Evolutionary conservation across 2,329 filamentous ascomycete species (phyloP), one percentile per base, ranked within the genome.

Genomic region (Ceratocystis harringtonii): DNA sequence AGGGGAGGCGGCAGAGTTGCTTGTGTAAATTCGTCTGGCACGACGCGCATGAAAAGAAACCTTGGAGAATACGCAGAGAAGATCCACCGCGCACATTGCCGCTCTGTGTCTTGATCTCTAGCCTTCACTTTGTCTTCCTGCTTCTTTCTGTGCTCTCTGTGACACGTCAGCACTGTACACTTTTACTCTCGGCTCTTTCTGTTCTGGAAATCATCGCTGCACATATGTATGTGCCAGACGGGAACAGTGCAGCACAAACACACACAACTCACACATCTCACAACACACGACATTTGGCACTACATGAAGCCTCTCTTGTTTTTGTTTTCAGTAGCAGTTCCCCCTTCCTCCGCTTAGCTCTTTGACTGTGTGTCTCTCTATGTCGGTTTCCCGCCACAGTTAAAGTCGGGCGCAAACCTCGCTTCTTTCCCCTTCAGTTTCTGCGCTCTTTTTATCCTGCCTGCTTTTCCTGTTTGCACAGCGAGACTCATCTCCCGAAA

Each of bases 391-490:
- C 48, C 22, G 17, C 22, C 48, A 25, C 48, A 52, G 48, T 52
- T 52, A 52, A 52, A 52, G 48, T 25, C 48, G 10, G 48, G 48
- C 19, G 8, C 48, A 52, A 52, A 22, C 48, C 48, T 52, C 48
- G 3, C 48, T 52, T 52, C 19, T 22, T 52, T 52, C 7, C 48
- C n/a, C 5, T 10, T 25, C 19, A 10, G 7, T 19, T 61, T 61
- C 36, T 41, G 25, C 22, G 15, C 36, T 43, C 19, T 19, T n/a
- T 61, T 43, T 61, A 17, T 25, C 19, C 48, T 71, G 72, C 1
- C 69, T 76, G 15, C 71, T 74, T 36, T 70, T 76, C 41, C 10
- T 30, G 48, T 25, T 52, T 52, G 48, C 7, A 19, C n/a, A 25
- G 48, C 22, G 48, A 19, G 48, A 19, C n/a, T 52, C 48, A 52